phyloP scores from a whole-genome alignment of 257 asterid species.

The Ajuga chamaepitys region DNA sequence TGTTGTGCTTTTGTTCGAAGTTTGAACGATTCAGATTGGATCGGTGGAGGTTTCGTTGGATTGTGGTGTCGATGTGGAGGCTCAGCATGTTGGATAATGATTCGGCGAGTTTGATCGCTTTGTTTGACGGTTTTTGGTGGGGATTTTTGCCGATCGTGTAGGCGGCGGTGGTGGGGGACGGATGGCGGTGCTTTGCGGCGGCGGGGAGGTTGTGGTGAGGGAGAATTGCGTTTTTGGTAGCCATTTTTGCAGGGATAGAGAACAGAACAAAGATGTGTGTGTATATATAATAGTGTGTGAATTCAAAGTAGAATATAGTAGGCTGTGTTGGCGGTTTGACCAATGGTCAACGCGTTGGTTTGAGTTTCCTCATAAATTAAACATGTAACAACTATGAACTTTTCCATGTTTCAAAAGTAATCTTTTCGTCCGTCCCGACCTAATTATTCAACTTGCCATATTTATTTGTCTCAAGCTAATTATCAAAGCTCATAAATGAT shows the following conservation, averaged over 20 bases:
- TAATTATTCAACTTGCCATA: too few relatives aligned
- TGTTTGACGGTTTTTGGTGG: conserved; percentile 22
- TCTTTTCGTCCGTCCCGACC: too few relatives aligned
- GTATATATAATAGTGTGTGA: background rate
- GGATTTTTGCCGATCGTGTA: conserved; percentile 12
- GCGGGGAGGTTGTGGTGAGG: conserved; percentile 7
- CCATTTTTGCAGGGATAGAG: conserved; percentile 21
- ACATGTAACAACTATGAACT: too few relatives aligned
- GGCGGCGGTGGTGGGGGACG: background rate
- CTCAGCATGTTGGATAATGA: conserved; percentile 38
- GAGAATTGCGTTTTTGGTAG: conserved; percentile 16
- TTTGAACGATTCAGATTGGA: background rate
- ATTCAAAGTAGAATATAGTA: background rate
- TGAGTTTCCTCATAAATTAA: too few relatives aligned
- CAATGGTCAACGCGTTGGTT: conserved; percentile 14
- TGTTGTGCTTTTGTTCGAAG: conserved; percentile 35
- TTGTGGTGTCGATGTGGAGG: conserved; percentile 40
- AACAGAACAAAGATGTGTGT: background rate
- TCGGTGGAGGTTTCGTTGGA: conserved; percentile 20
- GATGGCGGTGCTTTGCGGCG: background rate
- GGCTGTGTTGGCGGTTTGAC: conserved; percentile 10
- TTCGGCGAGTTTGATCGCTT: conserved; percentile 37
- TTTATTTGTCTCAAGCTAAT: too few relatives aligned
- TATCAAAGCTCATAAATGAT: too few relatives aligned
- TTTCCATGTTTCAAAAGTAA: too few relatives aligned